Conservation (phyloP, 805 yeast genomes). For the Hagleromyces aurorensis region DNA sequence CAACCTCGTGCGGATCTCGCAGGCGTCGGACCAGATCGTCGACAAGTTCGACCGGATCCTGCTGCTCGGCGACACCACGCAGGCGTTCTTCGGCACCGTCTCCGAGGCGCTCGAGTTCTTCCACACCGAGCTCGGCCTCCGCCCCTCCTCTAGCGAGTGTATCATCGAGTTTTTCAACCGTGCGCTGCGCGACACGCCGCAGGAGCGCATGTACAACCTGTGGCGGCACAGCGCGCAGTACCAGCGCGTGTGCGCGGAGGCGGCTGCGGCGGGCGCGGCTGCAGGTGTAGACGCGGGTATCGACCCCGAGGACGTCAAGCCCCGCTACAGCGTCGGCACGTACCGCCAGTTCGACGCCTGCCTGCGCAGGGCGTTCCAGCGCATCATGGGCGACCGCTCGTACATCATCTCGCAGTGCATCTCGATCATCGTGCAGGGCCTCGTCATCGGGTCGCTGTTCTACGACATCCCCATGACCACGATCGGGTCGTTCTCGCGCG, state of each 20-base stretch:
- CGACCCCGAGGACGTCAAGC: conserved; percentile 31
- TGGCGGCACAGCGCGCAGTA: conserved; percentile 27
- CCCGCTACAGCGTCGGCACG: conserved; percentile 15
- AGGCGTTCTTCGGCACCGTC: conserved; percentile 40
- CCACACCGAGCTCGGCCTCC: conserved; percentile 41
- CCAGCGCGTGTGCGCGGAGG: conserved; percentile 19
- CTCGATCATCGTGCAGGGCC: conserved; percentile 34
- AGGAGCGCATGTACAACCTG: conserved; percentile 39
- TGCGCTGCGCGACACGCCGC: conserved; percentile 43
- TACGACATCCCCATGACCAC: conserved; percentile 38
- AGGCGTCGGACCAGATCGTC: conserved; percentile 42
- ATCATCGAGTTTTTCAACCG: conserved; percentile 59
- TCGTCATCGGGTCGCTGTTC: conserved; percentile 45
- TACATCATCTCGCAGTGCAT: conserved; percentile 35
- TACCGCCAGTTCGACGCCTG: conserved; percentile 38
- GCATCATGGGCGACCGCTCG: conserved; percentile 39
- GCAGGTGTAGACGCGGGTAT: conserved; percentile 33
- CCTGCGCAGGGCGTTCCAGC: conserved; percentile 38
- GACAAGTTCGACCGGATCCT: conserved; percentile 42
- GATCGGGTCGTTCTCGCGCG: conserved; percentile 44
- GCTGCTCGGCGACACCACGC: conserved; percentile 41
- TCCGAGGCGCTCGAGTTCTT: conserved; percentile 41
- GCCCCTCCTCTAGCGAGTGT: conserved; percentile 48
- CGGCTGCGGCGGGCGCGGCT: conserved; percentile 15
- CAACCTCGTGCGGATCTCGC: conserved; percentile 41